A percentile compares a stretch with the other conserved stretches of the same genome.
Evolutionary conservation across 169 alveolate species (phyloP).

Genomic region (Plasmodium reichenowi): DNA sequence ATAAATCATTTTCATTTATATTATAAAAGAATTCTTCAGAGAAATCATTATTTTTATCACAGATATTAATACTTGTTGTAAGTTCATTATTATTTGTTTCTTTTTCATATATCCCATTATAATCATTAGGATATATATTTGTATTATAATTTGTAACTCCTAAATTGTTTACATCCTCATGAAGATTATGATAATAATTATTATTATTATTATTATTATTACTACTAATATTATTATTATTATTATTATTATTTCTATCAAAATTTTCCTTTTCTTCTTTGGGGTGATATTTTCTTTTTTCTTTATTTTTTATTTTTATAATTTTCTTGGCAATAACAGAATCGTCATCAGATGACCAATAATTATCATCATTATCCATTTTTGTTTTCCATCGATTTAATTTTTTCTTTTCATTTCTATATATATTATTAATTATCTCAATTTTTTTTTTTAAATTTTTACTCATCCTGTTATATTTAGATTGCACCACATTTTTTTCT

Average conservation of each 20-base stretch:
- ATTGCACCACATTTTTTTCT: background rate
- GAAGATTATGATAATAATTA: background rate
- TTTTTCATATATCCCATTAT: background rate
- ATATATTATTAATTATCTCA: constrained; percentile 42
- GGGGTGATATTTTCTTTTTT: background rate
- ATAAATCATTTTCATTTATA: constrained; percentile 2
- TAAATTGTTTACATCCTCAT: background rate
- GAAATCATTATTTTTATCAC: background rate
- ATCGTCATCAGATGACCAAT: background rate
- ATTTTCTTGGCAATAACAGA: background rate
- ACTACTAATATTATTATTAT: background rate
- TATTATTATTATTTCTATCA: background rate
- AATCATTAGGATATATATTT: background rate
- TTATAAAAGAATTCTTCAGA: background rate
- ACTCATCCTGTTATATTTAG: constrained; percentile 45
- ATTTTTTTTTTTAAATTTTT: constrained; percentile 50
- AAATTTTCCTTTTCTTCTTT: background rate
- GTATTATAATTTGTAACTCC: background rate
- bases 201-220: background rate
- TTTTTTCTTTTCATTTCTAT: constrained; percentile 28
- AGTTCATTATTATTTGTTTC: background rate
- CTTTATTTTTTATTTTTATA: background rate
- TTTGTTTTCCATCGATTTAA: constrained; percentile 1
- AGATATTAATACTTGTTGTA: no score
- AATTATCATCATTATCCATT: background rate